These are phyloP conservation scores for Hypoxylon sp. DNA, from an alignment of 2,329 filamentous ascomycete genomes.

Conservation along the genomic window DNA sequence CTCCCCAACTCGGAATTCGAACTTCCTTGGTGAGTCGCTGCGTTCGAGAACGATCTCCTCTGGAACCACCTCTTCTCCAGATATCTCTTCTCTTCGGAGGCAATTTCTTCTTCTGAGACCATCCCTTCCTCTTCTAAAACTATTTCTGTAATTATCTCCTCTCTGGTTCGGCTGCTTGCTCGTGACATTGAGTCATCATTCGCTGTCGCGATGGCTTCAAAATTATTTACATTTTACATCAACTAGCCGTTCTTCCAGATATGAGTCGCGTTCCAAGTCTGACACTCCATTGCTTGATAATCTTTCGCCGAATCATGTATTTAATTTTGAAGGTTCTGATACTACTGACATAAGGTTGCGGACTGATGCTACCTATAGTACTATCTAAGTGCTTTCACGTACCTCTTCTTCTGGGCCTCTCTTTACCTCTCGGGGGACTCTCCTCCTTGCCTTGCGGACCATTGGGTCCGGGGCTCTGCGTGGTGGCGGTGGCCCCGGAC, in stretches of 20 bases:
- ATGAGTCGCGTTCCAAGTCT: conserved; percentile 10
- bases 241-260: conserved; percentile 17
- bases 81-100: background rate
- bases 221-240: background rate
- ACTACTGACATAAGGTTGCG: background rate
- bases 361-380: background rate
- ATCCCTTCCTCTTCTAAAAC: too few species aligned
- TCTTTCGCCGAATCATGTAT: background rate
- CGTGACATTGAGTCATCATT: background rate
- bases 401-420: too few species aligned
- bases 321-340: background rate
- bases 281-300: conserved; percentile 8
- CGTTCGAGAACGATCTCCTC: background rate
- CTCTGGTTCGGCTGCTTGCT: background rate
- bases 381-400: background rate
- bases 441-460: background rate
- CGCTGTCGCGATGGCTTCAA: background rate
- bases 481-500: conserved; percentile 1
- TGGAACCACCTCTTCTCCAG: background rate
- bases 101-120: too few species aligned
- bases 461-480: background rate
- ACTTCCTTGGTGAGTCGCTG: background rate
- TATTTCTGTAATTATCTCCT: background rate
- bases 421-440: background rate
- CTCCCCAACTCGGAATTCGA: conserved; percentile 9